A percentile compares a stretch with the other conserved stretches of the same genome.
phyloP scores from a whole-genome alignment of 139 green algal genomes.

The Protoeuglena noctilucae region DNA sequence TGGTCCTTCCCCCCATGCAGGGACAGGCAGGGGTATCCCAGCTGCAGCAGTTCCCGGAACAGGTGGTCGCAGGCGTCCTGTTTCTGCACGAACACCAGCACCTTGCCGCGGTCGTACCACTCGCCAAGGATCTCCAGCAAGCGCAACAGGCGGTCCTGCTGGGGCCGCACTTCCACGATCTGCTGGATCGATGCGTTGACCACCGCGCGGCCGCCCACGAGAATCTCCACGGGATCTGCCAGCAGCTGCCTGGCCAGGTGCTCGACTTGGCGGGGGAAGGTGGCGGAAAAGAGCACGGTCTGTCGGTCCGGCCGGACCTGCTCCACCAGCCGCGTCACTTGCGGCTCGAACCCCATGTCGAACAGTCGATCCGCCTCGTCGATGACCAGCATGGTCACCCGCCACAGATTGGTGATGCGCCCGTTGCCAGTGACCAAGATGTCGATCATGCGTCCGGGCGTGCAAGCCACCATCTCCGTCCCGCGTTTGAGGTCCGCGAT shows the following conservation, averaged over 20 bases:
- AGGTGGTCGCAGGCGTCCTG: conserved; percentile 88
- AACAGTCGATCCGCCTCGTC: conserved; percentile 99
- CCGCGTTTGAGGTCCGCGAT: conserved; percentile 91
- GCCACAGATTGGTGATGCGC: conserved; percentile 87
- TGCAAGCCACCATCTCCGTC: conserved; percentile 75
- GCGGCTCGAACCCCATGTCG: conserved; percentile 89
- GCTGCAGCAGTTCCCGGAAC: conserved; percentile 61
- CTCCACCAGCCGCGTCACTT: conserved; percentile 60
- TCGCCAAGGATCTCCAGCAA: conserved; percentile 85
- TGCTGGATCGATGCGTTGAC: conserved; percentile 91
- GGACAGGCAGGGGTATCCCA: conserved; percentile 69
- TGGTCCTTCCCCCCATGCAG: conserved; percentile 93
- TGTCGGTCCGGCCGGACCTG: conserved; percentile 86
- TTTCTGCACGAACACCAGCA: conserved; percentile 63
- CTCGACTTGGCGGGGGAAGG: conserved; percentile 80
- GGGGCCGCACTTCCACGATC: conserved; percentile 63
- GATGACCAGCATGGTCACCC: conserved; percentile 92
- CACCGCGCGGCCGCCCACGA: conserved; percentile 73
- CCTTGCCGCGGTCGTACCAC: conserved; percentile 71
- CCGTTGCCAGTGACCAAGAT: conserved; percentile 66
- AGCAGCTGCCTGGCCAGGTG: conserved; percentile 53
- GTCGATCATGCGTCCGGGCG: conserved; percentile 96
- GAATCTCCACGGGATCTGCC: conserved; percentile 58
- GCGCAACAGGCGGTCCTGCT: conserved; percentile 78
- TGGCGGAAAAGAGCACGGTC: conserved; percentile 95